phyloP scores from a whole-genome alignment of 2,329 filamentous ascomycete genomes.

The Ploettnerulaceae sp. region DNA sequence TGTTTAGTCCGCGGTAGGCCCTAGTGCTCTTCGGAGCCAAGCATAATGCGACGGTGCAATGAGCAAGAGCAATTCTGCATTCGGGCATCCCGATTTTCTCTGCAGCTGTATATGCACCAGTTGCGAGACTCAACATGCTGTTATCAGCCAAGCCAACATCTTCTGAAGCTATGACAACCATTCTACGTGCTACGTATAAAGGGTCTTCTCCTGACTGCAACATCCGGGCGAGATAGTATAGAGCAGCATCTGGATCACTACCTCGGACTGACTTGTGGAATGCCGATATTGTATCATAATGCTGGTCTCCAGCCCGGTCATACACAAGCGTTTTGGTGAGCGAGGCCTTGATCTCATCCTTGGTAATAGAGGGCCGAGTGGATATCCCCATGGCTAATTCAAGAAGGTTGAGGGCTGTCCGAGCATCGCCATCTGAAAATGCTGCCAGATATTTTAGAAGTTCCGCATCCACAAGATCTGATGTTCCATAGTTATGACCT shows the following conservation, averaged over 20 bases:
- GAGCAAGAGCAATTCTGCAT: slow-evolving; percentile 84
- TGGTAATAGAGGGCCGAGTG: slow-evolving; percentile 58
- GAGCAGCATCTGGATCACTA: slow-evolving; percentile 75
- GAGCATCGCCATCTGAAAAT: slow-evolving; percentile 88
- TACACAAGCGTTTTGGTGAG: slow-evolving; percentile 93
- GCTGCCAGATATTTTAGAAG: slow-evolving; percentile 76
- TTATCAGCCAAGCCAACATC: slow-evolving; percentile 91
- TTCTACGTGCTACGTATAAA: slow-evolving; percentile 82
- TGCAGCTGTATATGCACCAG: slow-evolving; percentile 77
- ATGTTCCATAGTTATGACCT: slow-evolving; percentile 35
- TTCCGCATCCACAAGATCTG: slow-evolving; percentile 66
- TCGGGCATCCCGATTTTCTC: slow-evolving; percentile 96
- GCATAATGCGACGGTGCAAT: slow-evolving; percentile 76
- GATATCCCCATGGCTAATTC: slow-evolving; percentile 82
- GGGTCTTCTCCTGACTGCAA: slow-evolving; percentile 92
- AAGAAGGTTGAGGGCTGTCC: slow-evolving; percentile 86
- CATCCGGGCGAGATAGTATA: slow-evolving; percentile 97
- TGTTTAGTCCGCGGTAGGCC: slow-evolving; percentile 76
- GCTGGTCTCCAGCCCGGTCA: slow-evolving; percentile 89
- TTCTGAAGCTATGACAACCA: slow-evolving; percentile 92
- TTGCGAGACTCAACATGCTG: slow-evolving; percentile 75
- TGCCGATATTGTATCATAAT: slow-evolving; percentile 95
- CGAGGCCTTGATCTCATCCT: slow-evolving; percentile 71
- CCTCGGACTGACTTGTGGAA: slow-evolving; percentile 96
- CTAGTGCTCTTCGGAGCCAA: slow-evolving; percentile 82